These are phyloP conservation scores for Zymoseptoria passerinii DNA, from an alignment of 2,329 filamentous ascomycete genomes.

Conservation along the genomic window DNA sequence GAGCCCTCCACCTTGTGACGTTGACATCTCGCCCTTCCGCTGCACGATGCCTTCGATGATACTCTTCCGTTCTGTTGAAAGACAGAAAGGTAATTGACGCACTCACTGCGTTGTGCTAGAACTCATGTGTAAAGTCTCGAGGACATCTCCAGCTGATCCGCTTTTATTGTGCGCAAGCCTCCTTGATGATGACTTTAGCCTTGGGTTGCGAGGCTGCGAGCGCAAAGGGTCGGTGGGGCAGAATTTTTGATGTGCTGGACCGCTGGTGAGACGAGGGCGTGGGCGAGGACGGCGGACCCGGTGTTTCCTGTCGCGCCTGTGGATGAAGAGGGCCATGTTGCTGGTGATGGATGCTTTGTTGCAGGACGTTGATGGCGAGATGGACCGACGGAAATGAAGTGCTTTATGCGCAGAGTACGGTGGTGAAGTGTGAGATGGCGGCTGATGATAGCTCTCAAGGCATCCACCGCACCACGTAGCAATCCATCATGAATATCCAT, in stretches of 20 bases:
- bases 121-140: no score
- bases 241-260: slow-evolving; percentile 59
- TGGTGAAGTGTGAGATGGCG: neutral
- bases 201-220: slow-evolving; percentile 55
- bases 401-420: neutral
- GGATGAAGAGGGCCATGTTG: slow-evolving; percentile 34
- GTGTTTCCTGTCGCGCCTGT: slow-evolving; percentile 38
- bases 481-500: neutral
- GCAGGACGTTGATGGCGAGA: neutral
- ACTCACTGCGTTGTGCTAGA: no score
- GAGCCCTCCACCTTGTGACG: no score
- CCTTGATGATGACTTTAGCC: slow-evolving; percentile 58
- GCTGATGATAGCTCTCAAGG: neutral
- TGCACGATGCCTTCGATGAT: no score
- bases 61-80: no score
- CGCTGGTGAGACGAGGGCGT: slow-evolving; percentile 33
- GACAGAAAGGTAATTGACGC: no score
- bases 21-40: no score
- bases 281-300: slow-evolving; percentile 33
- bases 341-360: neutral
- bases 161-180: slow-evolving; percentile 57
- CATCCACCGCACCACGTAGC: neutral
- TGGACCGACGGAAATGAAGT: neutral
- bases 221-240: slow-evolving; percentile 56
- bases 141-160: no score